These are phyloP conservation scores for Tubosaeta sp. DNA, from an alignment of 768 basidiomycete genomes.

Conservation along the genomic window DNA sequence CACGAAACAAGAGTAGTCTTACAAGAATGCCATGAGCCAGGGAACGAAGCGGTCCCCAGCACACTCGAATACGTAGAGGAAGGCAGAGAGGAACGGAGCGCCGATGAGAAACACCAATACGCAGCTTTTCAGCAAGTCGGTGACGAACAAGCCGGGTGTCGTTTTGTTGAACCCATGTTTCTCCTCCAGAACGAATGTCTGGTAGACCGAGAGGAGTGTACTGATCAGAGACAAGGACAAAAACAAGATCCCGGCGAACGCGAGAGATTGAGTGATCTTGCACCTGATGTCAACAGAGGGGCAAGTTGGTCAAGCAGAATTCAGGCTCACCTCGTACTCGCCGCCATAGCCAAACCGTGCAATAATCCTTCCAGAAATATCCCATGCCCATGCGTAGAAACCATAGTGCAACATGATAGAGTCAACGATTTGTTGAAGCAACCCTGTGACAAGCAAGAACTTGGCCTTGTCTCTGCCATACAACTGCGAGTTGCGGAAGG, in stretches of 20 bases:
- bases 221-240: conserved; percentile 62
- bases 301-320: neutral
- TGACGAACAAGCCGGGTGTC: conserved; percentile 66
- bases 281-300: neutral
- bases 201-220: conserved; percentile 76
- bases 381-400: conserved; percentile 83
- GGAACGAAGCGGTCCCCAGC: conserved; percentile 91
- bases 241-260: conserved; percentile 66
- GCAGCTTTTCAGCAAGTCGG: conserved; percentile 81
- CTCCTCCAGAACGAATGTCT: conserved; percentile 92
- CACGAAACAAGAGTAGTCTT: neutral
- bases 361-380: conserved; percentile 48
- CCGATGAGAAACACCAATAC: conserved; percentile 66
- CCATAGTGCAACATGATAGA: conserved; percentile 69
- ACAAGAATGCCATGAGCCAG: conserved; percentile 82
- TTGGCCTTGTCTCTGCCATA: conserved; percentile 91
- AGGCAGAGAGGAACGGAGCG: conserved; percentile 79
- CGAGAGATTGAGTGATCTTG: conserved; percentile 77
- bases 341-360: conserved; percentile 55
- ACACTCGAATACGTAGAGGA: conserved; percentile 89
- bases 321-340: conserved; percentile 60
- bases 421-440: conserved; percentile 71
- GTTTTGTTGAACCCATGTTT: conserved; percentile 98
- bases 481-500: conserved; percentile 84
- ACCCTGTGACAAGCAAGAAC: conserved; percentile 68